These are phyloP conservation scores for Pseudocercospora ulei DNA, from an alignment of 2,329 filamentous ascomycete genomes.

Conservation along the genomic window DNA sequence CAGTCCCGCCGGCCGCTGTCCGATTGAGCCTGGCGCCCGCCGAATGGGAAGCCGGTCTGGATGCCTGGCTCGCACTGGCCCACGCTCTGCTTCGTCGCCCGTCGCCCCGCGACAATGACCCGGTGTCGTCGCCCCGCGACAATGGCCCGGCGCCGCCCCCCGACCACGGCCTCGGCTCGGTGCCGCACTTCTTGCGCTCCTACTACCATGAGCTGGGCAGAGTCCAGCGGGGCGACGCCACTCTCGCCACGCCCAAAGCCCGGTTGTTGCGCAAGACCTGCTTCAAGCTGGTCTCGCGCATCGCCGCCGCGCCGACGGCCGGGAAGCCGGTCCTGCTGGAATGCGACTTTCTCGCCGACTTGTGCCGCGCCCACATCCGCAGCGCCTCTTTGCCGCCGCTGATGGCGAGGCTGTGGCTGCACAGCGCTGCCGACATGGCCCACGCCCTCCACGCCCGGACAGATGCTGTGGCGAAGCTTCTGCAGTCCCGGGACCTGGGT, in stretches of 20 bases:
- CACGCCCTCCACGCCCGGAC: conserved; percentile 52
- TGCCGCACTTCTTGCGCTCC: conserved; percentile 55
- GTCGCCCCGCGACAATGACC: conserved; percentile 41
- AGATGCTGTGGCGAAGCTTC: conserved; percentile 50
- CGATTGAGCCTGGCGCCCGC: conserved; percentile 54
- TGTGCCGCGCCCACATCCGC: conserved; percentile 58
- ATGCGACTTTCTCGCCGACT: conserved; percentile 59
- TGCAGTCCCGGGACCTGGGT: conserved; percentile 47
- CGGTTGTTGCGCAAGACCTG: conserved; percentile 51
- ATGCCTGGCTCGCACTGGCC: conserved; percentile 63
- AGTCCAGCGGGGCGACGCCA: conserved; percentile 18
- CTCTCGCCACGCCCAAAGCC: conserved; percentile 33
- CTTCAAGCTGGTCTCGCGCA: conserved; percentile 50
- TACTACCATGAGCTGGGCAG: conserved; percentile 51
- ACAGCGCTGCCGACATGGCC: conserved; percentile 45
- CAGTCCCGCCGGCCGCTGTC: conserved; percentile 62
- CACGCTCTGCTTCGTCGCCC: conserved; percentile 55
- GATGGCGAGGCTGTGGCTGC: conserved; percentile 46
- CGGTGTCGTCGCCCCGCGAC: conserved; percentile 41
- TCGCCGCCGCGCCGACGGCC: too few species aligned
- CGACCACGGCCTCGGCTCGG: conserved; percentile 49
- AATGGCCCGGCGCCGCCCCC: conserved; percentile 50
- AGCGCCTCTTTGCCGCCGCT: conserved; percentile 47
- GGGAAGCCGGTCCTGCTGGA: conserved; percentile 48
- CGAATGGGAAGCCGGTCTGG: conserved; percentile 70